Evolutionary conservation across 1,284 basidiomycete species (phyloP).

Genomic region (Kalmanozyma brasiliensis): DNA sequence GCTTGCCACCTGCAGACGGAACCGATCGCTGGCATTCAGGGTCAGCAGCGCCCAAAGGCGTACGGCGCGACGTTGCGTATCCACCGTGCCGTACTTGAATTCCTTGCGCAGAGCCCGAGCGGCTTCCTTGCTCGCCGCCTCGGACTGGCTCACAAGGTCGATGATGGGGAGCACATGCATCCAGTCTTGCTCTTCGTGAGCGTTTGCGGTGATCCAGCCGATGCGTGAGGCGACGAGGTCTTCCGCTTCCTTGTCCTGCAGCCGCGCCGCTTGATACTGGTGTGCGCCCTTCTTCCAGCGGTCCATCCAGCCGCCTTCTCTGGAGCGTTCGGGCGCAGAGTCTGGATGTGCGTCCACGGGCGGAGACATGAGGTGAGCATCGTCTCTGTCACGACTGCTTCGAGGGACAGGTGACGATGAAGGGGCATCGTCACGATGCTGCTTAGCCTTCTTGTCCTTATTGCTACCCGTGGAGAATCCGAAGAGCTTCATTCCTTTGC

Average conservation of each 20-base stretch:
- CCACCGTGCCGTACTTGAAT: slow-evolving; percentile 51
- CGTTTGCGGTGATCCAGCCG: slow-evolving; percentile 47
- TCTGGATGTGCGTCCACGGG: slow-evolving; percentile 7
- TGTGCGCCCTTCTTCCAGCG: slow-evolving; percentile 33
- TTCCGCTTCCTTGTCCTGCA: slow-evolving; percentile 35
- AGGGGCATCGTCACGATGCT: slow-evolving; percentile 13
- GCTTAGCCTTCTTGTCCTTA: slow-evolving; percentile 36
- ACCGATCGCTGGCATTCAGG: slow-evolving; percentile 55
- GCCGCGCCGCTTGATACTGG: slow-evolving; percentile 21
- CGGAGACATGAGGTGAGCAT: slow-evolving; percentile 11
- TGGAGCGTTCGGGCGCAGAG: slow-evolving; percentile 15
- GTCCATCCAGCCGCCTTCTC: slow-evolving; percentile 45
- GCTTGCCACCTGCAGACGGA: slow-evolving; percentile 53
- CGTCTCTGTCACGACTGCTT: slow-evolving; percentile 16
- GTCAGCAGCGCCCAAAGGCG: slow-evolving; percentile 56
- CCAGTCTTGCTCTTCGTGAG: slow-evolving; percentile 42
- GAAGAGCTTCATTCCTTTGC: slow-evolving; percentile 43
- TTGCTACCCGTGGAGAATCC: slow-evolving; percentile 25
- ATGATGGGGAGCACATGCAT: slow-evolving; percentile 42
- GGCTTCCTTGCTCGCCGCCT: slow-evolving; percentile 60
- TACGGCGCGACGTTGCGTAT: slow-evolving; percentile 51
- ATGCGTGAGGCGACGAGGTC: slow-evolving; percentile 22
- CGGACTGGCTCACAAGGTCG: slow-evolving; percentile 47
- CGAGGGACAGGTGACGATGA: slow-evolving; percentile 18
- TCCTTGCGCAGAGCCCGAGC: slow-evolving; percentile 58